Percentiles rank a stretch among this genome's conserved stretches.
Evolutionary conservation across 495 filamentous ascomycete genomes (phyloP).

Genomic region (Cryomyces antarcticus): DNA sequence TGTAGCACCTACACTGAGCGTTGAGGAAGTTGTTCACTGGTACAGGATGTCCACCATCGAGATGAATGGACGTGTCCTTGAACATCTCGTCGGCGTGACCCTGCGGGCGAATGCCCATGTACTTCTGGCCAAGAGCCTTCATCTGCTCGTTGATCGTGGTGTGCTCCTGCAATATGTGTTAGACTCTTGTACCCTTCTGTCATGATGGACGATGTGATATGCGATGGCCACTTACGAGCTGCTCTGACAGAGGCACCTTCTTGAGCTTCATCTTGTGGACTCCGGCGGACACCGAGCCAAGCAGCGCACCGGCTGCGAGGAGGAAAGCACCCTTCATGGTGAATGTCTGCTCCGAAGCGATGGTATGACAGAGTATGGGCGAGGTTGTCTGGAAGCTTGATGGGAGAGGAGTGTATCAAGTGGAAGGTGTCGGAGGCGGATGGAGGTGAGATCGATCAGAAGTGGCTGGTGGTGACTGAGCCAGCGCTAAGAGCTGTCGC

Average conservation of each 20-base stretch:
- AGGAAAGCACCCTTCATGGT: constrained; percentile 67
- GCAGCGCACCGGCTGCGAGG: constrained; percentile 59
- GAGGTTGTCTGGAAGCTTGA: too few relatives aligned
- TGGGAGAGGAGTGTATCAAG: too few relatives aligned
- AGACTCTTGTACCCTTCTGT: background rate
- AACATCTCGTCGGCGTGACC: constrained; percentile 55
- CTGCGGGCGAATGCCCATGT: constrained; percentile 68
- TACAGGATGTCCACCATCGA: constrained; percentile 53
- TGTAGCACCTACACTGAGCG: constrained; percentile 64
- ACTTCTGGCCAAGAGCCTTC: constrained; percentile 68
- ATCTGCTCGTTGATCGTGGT: constrained; percentile 68
- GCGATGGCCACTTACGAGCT: constrained; percentile 45
- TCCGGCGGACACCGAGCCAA: constrained; percentile 62
- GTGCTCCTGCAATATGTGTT: constrained; percentile 29
- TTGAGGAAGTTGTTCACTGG: constrained; percentile 96
- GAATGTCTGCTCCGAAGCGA: too few relatives aligned
- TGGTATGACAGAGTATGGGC: too few relatives aligned
- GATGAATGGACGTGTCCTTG: constrained; percentile 47
- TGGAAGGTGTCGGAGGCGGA: too few relatives aligned
- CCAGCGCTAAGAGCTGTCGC: too few relatives aligned
- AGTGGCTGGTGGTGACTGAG: too few relatives aligned
- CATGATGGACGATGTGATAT: background rate
- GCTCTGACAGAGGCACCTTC: constrained; percentile 83
- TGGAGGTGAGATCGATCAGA: too few relatives aligned
- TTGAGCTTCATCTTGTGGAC: constrained; percentile 90